Evolutionary conservation across 1,139 yeast genomes (phyloP), one percentile per base, ranked within the genome.

Genomic region (Hansenula sp.): DNA sequence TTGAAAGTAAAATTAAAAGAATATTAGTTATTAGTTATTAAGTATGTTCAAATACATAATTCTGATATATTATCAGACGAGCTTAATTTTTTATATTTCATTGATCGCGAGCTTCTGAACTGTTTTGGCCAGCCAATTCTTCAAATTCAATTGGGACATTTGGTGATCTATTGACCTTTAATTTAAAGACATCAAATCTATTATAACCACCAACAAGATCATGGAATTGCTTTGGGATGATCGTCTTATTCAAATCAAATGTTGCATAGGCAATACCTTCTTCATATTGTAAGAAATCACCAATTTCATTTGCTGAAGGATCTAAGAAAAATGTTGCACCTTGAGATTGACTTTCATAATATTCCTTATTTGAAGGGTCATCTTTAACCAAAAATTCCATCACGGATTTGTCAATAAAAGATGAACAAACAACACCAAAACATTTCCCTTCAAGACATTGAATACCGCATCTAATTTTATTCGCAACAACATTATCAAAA

Each of bases 181-280:
- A 48, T 36, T 52, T 46, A 42, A 52, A 52, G 13, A 52, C 54
- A 44, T 52, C 56, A 36, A 41, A 52, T 36, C 56, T 41, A 28
- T 52, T 49, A 34, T 52, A 52, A 8, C 54, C 54, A 18, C 56
- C 55, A n/a, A 43, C 53, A n/a, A 52, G 31, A 41, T 52, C 56
- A 33, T 52, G 56, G 38, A 44, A 52, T 41, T 52, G 56, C 32
- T 52, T 52, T 33, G 54, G 53, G 13, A 49, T 53, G 28, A 52
- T 48, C 13, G 47, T 41, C 30, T 51, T 48, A 39, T 52, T 51
- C 17, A 52, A 41, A 33, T 52, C 56, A 41, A 52, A 48, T 5
- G 48, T 47, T 16, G 54, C 53, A 40, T 52, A 52, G 2, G 55
- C 55, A 34, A 52, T 52, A 24, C 55, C 55, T 41, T 52, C 55